Base-by-base conservation (phyloP, 177 flowering plant genomes). In the Vitis hybrid region DNA sequence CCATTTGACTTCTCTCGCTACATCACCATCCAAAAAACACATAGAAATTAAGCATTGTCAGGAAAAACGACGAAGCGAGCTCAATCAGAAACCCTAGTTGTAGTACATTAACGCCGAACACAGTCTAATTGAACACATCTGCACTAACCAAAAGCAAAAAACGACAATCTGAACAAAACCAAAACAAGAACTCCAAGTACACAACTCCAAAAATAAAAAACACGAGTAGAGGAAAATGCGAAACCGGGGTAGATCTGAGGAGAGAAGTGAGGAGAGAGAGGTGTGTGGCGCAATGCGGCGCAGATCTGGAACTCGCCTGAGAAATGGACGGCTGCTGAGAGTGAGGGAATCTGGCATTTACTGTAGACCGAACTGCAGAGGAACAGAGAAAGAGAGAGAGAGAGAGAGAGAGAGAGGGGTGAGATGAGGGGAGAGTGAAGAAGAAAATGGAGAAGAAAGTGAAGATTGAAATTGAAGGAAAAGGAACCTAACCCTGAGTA, bases 401-500 rank as follows among this genome's bases (percentile, higher is more conserved):
- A 1, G 47, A n/a, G n/a, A 24, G 17, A 38, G 47, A 38, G 47
- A 38, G 47, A 38, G 47, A 1, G 47, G 7, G 47, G 2, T 38
- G 47, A 38, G 47, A 38, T 38, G 47, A 38, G 47, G 7, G 33
- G 6, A 63, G 17, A 20, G 44, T 57, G 54, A 69, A 74, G 13
- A 7, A 22, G 55, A 31, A 53, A 49, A 12, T 54, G 44, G 63
- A 52, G 19, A 17, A 19, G 14, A 18, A 17, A 15, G 6, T 50
- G 58, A 65, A 33, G 33, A 76, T 72, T 76, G 79, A 12, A 62
- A 49, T 12, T 14, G 65, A 12, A 22, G 19, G 68, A 18, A 65
- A 20, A 50, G 58, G 15, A 19, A 51, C 38, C 52, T 12, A 18
- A 55, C 58, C 58, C 8, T 55, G 58, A 55, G 17, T 55, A 14